Evolutionary conservation across 1,284 basidiomycete species (phyloP).

Genomic region (Chondrostereum purpureum): DNA sequence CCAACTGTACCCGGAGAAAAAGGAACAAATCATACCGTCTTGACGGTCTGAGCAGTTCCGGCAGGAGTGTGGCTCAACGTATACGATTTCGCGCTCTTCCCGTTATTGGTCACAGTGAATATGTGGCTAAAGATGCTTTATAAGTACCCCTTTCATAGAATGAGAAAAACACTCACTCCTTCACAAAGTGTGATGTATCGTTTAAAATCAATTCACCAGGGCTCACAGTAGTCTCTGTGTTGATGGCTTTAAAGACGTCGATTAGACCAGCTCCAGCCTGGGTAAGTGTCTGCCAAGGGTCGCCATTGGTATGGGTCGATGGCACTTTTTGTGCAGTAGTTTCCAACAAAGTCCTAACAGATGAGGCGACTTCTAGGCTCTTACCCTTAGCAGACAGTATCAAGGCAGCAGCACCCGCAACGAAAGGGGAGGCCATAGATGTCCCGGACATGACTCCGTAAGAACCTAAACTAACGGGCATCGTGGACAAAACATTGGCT

Average conservation of each 20-base stretch:
- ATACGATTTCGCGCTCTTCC: constrained; percentile 21
- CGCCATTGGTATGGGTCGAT: constrained; percentile 40
- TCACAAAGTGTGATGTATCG: constrained; percentile 57
- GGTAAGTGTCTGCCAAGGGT: constrained; percentile 51
- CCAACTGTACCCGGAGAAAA: no score
- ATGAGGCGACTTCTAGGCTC: constrained; percentile 28
- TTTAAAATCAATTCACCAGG: constrained; percentile 62
- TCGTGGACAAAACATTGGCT: constrained; percentile 36
- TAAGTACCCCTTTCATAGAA: neutral
- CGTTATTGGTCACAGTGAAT: constrained; percentile 29
- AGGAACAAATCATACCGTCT: no score
- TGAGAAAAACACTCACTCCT: constrained; percentile 28
- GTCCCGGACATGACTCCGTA: no score
- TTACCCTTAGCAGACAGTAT: constrained; percentile 51
- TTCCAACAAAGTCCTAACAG: constrained; percentile 48
- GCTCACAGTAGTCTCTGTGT: constrained; percentile 45
- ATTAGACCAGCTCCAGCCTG: constrained; percentile 65
- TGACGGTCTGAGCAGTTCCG: constrained; percentile 23
- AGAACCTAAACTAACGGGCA: constrained; percentile 25
- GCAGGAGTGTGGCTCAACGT: constrained; percentile 27
- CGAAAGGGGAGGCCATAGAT: constrained; percentile 45
- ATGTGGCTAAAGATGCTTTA: constrained; percentile 24
- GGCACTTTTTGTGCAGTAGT: constrained; percentile 48
- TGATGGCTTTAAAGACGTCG: constrained; percentile 57
- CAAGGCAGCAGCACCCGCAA: constrained; percentile 61